These are phyloP conservation scores for Theobroma cacao DNA, from an alignment of 345 rosid species.

Conservation along the genomic window DNA sequence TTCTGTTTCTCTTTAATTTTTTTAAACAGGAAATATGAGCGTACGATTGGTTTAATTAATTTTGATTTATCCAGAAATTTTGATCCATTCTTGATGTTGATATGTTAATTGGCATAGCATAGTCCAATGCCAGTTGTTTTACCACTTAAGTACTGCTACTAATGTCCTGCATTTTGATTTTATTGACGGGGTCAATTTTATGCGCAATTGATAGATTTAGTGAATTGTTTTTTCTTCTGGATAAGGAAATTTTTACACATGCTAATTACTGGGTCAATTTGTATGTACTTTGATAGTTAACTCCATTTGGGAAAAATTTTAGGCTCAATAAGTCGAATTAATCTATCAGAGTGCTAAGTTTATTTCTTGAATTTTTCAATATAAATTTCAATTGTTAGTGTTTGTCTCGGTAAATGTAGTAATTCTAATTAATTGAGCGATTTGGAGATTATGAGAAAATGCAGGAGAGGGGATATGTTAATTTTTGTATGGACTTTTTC, in stretches of 20 bases:
- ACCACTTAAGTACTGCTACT: not conserved
- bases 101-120: not conserved
- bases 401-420: not conserved
- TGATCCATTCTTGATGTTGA: not conserved
- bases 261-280: not conserved
- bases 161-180: not conserved
- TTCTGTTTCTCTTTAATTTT: not conserved
- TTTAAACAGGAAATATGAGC: not conserved
- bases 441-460: not conserved
- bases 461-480: not conserved
- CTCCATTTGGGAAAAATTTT: no score
- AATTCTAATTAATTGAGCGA: slow-evolving; percentile 1
- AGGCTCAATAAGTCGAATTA: not conserved
- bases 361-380: not conserved
- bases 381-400: not conserved
- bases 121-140: not conserved
- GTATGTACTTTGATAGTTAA: not conserved
- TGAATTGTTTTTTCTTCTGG: not conserved
- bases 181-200: not conserved
- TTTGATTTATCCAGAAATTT: not conserved
- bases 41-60: not conserved
- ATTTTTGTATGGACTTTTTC: not conserved
- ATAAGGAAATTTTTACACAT: not conserved
- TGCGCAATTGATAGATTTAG: not conserved
- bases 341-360: not conserved